Conservation (phyloP, 2,329 filamentous ascomycete species). For the Aspergillus sp. region DNA sequence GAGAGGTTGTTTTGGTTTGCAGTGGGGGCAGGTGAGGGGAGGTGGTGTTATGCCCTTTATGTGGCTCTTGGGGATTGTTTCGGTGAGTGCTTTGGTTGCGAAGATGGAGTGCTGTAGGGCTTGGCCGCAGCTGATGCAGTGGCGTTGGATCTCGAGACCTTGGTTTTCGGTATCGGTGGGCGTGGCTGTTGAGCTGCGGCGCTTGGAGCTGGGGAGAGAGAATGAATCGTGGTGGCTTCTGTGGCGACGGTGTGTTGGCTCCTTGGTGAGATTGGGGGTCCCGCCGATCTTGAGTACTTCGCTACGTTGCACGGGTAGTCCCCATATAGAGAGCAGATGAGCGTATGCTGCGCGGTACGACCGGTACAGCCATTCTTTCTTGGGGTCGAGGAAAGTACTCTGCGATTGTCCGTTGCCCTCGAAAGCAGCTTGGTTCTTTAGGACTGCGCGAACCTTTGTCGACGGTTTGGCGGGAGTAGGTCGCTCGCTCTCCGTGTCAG, state of each 20-base stretch:
- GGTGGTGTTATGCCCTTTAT: slow-evolving; percentile 18
- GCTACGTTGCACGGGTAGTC: slow-evolving; percentile 54
- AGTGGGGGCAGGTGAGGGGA: slow-evolving; percentile 37
- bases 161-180: slow-evolving; percentile 19
- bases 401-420: slow-evolving; percentile 53
- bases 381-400: slow-evolving; percentile 53
- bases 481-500: slow-evolving; percentile 44
- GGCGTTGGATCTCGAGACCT: slow-evolving; percentile 46
- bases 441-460: slow-evolving; percentile 49
- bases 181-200: slow-evolving; percentile 12
- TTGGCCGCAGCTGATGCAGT: slow-evolving; percentile 46
- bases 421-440: slow-evolving; percentile 61
- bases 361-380: slow-evolving; percentile 50
- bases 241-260: slow-evolving; percentile 27
- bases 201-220: slow-evolving; percentile 22
- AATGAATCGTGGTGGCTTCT: slow-evolving; percentile 31
- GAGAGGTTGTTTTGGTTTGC: slow-evolving; percentile 37
- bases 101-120: slow-evolving; percentile 42
- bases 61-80: slow-evolving; percentile 25
- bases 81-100: slow-evolving; percentile 22
- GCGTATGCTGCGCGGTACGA: slow-evolving; percentile 61
- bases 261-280: slow-evolving; percentile 39
- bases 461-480: slow-evolving; percentile 29
- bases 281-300: slow-evolving; percentile 62
- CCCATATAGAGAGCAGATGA: slow-evolving; percentile 61